Evolutionary conservation across 2,329 filamentous ascomycete species (phyloP), one percentile per base, ranked within the genome.

Genomic region (Fusarium sp.): DNA sequence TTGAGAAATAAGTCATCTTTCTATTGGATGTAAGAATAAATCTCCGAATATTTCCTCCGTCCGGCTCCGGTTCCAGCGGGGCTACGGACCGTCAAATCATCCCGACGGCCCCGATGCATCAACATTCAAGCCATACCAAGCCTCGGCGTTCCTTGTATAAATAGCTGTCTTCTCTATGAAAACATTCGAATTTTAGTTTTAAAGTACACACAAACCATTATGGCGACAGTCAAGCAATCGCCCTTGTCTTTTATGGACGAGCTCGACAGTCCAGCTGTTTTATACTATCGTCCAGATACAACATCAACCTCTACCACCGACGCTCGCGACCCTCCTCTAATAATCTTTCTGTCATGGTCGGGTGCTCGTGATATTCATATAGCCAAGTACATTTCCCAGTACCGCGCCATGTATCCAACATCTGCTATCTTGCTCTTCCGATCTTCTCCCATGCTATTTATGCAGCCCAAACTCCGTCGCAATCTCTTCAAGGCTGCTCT

Each of bases 301-400:
- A 22, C 43, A 16, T 22, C 62, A 22, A 16, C 46, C 3, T 27
- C 46, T 10, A 43, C 22, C 6, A 12, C 13, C 20, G 27, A 16
- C n/a, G 29, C 43, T 8, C n/a, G 11, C 32, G 73, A 80, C 12
- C 85, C 86, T 15, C 82, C 82, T 56, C 80, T 87, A 38, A 80
- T 87, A 59, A 67, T 87, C 25, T 51, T 87, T 38, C 80, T 82
- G 38, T 78, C 81, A 10, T 88, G 86, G 86, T 85, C 86, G 81
- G 82, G 81, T 46, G 85, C 86, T 12, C 80, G 75, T n/a, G 82
- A 85, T 41, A 74, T 75, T 9, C 84, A 87, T 72, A 82, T 87
- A 46, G 80, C 81, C 68, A 88, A 88, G 70, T 88, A 87, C 73
- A 79, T 85, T 29, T 71, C 79, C 6, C 77, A 78, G 27, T 83